Evolutionary conservation across 192 early-diverging fungal species (phyloP).

Genomic region (Pilaira anomala): DNA sequence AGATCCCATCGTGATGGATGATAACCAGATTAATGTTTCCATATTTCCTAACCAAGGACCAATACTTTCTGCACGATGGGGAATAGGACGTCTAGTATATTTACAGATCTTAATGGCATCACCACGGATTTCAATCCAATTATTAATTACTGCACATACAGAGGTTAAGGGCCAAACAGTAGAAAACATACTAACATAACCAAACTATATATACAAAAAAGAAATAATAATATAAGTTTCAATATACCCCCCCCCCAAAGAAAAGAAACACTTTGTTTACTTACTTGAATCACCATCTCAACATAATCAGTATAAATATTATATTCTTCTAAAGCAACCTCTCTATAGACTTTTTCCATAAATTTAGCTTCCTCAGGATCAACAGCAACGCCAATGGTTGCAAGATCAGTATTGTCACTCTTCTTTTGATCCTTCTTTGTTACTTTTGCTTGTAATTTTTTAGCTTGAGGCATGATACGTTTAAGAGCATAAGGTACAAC

Average conservation of each 20-base stretch:
- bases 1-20: slow-evolving; percentile 58
- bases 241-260: not conserved
- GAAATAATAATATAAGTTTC: not conserved
- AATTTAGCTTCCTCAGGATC: slow-evolving; percentile 39
- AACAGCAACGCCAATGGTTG: slow-evolving; percentile 17
- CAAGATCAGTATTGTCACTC: slow-evolving; percentile 5
- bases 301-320: slow-evolving; percentile 86
- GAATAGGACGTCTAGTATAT: slow-evolving; percentile 47
- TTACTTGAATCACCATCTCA: slow-evolving; percentile 88
- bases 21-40: slow-evolving; percentile 48
- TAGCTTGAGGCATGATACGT: slow-evolving; percentile 36
- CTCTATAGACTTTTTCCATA: slow-evolving; percentile 52
- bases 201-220: slow-evolving; percentile 56
- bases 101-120: slow-evolving; percentile 91
- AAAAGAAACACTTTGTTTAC: not conserved
- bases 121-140: slow-evolving; percentile 86
- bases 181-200: slow-evolving; percentile 82
- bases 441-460: slow-evolving; percentile 8
- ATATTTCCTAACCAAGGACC: slow-evolving; percentile 40
- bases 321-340: slow-evolving; percentile 69
- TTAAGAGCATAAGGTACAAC: slow-evolving; percentile 66
- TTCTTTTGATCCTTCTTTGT: slow-evolving; percentile 14
- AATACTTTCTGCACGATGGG: slow-evolving; percentile 32
- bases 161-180: slow-evolving; percentile 83
- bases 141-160: slow-evolving; percentile 80